Evolutionary conservation across 1,284 basidiomycete species (phyloP), one percentile per base, ranked within the genome.

Genomic region (Porogramme epimiltina): DNA sequence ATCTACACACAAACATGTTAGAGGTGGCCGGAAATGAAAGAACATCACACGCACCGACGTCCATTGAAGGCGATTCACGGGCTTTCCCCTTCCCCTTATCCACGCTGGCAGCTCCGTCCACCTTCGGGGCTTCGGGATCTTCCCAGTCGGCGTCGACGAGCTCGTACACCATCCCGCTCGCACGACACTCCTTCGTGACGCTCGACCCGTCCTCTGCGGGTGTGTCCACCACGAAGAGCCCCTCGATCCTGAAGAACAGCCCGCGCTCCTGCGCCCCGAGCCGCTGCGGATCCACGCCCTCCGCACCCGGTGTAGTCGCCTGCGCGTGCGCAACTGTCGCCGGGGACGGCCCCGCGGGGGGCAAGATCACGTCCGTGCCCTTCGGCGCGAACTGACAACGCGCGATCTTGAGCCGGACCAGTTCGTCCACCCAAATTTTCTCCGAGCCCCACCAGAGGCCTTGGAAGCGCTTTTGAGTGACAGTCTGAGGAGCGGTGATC

Each of bases 391-490:
- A 74, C 55, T 83, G 80, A 31, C 74, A 71, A 26, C 89, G 78
- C 1, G 82, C 77, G 28, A 87, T 68, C 61, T 89, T 89, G 43
- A 95, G 72, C n/a, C 91, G 81, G 22, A 94, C 82, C 48, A 94
- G 79, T 58, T 95, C 92, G 53, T 89, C 89, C 8, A 79, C 73
- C 92, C 92, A 95, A 49, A 95, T 87, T n/a, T 90, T 80, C 66
- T 95, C 93, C 0, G 86, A 81, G 9, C 92, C 93, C 85, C 88
- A 91, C 90, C 90, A 95, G 13, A 94, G 64, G 0, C 92, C 92
- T 66, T 94, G 89, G 66, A 81, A 90, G 34, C 82, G 76, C 33
- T 69, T 76, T 61, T 87, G 84, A 0, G 67, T 71, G 23, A 77
- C 61, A 3, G 62, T 70, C 48, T 72, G 69, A 15, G 49, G 25